Conservation (phyloP, 345 rosid genomes). For the Brassica incana region DNA sequence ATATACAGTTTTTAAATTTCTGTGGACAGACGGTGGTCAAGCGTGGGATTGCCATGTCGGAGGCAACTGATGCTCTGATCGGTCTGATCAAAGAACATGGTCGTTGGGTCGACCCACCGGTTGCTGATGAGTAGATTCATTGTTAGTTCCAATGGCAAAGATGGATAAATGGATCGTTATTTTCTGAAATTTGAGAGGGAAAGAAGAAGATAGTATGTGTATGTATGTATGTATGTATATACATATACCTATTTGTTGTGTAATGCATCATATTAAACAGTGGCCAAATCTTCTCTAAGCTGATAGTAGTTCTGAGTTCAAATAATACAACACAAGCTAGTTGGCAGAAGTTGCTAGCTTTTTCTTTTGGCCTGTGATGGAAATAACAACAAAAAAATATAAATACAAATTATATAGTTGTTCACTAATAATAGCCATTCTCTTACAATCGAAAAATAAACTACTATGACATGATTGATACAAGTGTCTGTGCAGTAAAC, state of each 20-base stretch:
- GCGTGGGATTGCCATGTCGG: constrained; percentile 89
- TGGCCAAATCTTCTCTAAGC: constrained; percentile 5
- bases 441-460: not conserved
- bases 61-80: constrained; percentile 83
- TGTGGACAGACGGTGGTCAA: constrained; percentile 83
- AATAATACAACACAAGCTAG: not conserved
- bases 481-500: not conserved
- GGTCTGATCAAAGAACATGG: constrained; percentile 91
- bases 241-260: constrained; percentile 13
- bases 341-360: not conserved
- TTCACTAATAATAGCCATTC: not conserved
- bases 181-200: not conserved
- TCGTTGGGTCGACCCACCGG: constrained; percentile 84
- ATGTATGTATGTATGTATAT: constrained; percentile 1
- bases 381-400: not conserved
- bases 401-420: not conserved
- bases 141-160: not conserved
- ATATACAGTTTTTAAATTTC: not conserved
- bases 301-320: not conserved
- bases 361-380: not conserved
- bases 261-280: constrained; percentile 24
- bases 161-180: not conserved
- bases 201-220: not conserved
- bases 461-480: not conserved
- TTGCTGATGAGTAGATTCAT: constrained; percentile 47